These are phyloP conservation scores for Citrus inodora DNA, from an alignment of 345 rosid species.

Conservation along the genomic window DNA sequence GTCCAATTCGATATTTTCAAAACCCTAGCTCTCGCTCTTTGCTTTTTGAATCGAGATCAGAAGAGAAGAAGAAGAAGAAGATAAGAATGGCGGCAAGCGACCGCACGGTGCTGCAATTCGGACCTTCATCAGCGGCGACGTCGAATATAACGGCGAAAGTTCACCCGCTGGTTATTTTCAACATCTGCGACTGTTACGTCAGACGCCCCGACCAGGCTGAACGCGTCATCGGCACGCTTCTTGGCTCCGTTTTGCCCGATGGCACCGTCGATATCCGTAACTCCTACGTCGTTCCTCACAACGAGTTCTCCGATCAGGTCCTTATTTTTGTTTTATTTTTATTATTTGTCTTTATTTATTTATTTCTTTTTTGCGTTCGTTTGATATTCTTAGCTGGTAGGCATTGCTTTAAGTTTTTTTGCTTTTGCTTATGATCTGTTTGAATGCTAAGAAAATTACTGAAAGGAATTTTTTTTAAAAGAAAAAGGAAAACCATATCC, in stretches of 20 bases:
- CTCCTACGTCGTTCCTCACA: constrained; percentile 96
- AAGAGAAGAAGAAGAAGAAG: background rate
- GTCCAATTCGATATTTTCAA: background rate
- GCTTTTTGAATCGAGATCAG: background rate
- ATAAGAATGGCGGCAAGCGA: constrained; percentile 66
- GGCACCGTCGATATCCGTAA: constrained; percentile 94
- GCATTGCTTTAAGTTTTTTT: background rate
- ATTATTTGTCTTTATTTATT: background rate
- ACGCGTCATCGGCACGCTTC: constrained; percentile 94
- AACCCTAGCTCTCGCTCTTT: constrained; percentile 26
- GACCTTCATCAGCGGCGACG: constrained; percentile 32
- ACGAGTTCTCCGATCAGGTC: constrained; percentile 88
- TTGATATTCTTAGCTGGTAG: background rate
- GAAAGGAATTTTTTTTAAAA: background rate
- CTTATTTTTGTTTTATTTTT: background rate
- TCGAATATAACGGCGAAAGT: constrained; percentile 52
- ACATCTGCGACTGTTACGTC: constrained; percentile 91
- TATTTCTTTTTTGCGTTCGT: background rate
- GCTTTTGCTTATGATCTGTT: background rate
- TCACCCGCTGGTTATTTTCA: constrained; percentile 87
- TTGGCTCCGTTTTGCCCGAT: constrained; percentile 78
- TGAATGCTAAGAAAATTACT: background rate
- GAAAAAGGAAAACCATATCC: background rate
- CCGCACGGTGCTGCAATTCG: constrained; percentile 67
- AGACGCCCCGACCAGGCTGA: constrained; percentile 92